Base-by-base conservation (phyloP, 352 stramenopile species). In the Globisporangium spiculum region DNA sequence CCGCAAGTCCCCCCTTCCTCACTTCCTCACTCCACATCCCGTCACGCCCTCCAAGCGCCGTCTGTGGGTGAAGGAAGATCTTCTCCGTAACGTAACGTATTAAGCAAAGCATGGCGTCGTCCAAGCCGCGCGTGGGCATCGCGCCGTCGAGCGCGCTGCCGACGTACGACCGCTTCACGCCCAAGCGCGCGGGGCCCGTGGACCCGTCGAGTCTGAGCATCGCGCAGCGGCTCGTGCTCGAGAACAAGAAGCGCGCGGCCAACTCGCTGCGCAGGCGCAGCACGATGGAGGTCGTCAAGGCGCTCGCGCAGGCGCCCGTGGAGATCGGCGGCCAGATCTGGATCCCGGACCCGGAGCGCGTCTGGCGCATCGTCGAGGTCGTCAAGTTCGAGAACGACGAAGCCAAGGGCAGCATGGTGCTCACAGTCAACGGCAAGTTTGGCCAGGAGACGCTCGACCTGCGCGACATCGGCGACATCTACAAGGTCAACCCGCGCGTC, bases 291-390 rank as follows among this genome's bases (percentile, higher is more conserved):
- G 86, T 94, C 24, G 71, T 89, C 61, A 76, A 77, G 26, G 77
- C 86, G 55, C 77, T 96, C 41, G 66, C 76, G 65, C 79, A 88
- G 62, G 82, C 80, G 63, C 89, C 89, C 3, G 79, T 95, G 30
- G 87, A 94, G 65, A 53, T 93, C 18, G 89, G 89, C 58, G 73
- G 84, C 38, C 86, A 95, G 68, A 93, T 96, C 66, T 96, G 89
- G 89, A 82, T 96, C 64, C 89, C 89, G 1, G 89, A 96, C 67
- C 77, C 81, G 22, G 87, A 95, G 70, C 75, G 68, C 27, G 89
- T 96, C 24, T 96, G 89, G 89, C 86, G 86, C 71, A 77, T 93
- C 20, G 88, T 96, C 60, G 78, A 96, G 76, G 86, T 94, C 69
- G 76, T 88, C 48, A 72, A 80, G 68, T 83, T 83, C 66, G 75